Conservation (phyloP, 306 rosid species). For the Geum urbanum region DNA sequence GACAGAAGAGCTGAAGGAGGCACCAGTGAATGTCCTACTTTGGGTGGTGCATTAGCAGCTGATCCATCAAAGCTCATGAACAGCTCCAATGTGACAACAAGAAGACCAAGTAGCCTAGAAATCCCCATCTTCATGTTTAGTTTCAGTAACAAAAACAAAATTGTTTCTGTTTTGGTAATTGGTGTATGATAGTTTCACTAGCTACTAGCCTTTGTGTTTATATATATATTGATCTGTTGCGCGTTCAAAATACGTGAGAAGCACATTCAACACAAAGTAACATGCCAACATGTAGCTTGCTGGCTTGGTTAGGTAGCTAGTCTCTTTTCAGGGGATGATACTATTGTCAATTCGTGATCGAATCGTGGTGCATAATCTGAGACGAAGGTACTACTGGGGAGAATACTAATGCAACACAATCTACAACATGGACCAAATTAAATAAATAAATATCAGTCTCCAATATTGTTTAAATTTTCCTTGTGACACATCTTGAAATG, state of each 20-base stretch:
- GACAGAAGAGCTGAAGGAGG: slow-evolving; percentile 37
- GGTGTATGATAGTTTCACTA: neutral
- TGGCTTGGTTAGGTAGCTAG: neutral
- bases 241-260: slow-evolving; percentile 37
- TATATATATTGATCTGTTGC: neutral
- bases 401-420: slow-evolving; percentile 8
- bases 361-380: neutral
- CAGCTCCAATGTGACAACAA: slow-evolving; percentile 26
- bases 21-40: neutral
- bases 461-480: neutral
- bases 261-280: slow-evolving; percentile 32
- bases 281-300: slow-evolving; percentile 38
- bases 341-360: neutral
- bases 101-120: slow-evolving; percentile 26
- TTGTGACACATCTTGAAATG: neutral
- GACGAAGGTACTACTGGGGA: slow-evolving; percentile 21
- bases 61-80: neutral
- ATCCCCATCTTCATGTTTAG: slow-evolving; percentile 39
- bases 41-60: neutral
- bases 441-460: neutral
- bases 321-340: neutral
- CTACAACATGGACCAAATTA: neutral
- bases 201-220: neutral
- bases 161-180: neutral
- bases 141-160: neutral